Percentiles rank a stretch among this genome's conserved stretches.
Evolutionary conservation across 192 early-diverging fungal genomes (phyloP).

Genomic region (Endogone sp.): DNA sequence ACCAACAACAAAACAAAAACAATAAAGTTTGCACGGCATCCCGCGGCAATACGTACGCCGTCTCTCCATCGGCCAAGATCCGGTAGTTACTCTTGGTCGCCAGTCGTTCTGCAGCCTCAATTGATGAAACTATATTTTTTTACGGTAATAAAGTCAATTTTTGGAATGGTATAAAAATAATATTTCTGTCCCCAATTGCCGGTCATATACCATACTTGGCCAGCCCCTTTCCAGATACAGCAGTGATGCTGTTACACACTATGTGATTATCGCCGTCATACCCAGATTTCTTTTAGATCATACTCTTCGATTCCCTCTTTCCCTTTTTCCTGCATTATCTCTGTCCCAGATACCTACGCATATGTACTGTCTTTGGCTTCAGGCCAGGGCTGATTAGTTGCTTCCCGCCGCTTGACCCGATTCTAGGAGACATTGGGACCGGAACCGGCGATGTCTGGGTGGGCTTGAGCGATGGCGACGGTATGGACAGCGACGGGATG

Average conservation of each 20-base stretch:
- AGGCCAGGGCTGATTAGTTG: slow-evolving; percentile 42
- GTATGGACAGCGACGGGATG: not conserved
- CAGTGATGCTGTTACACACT: too few relatives aligned
- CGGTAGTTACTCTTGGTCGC: slow-evolving; percentile 74
- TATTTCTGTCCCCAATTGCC: too few relatives aligned
- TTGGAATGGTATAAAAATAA: too few relatives aligned
- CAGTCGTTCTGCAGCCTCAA: slow-evolving; percentile 29
- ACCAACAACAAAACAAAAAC: too few relatives aligned
- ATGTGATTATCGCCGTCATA: too few relatives aligned
- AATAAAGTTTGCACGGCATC: too few relatives aligned
- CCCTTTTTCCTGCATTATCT: too few relatives aligned
- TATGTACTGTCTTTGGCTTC: slow-evolving; percentile 23
- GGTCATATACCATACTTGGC: too few relatives aligned
- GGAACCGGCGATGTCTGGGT: not conserved
- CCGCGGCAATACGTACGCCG: slow-evolving; percentile 55
- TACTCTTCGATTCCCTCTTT: not conserved
- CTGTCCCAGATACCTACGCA: slow-evolving; percentile 4
- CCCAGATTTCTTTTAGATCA: not conserved
- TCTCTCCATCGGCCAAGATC: slow-evolving; percentile 81
- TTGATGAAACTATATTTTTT: not conserved
- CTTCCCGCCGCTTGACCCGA: slow-evolving; percentile 19
- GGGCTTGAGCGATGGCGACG: slow-evolving; percentile 9
- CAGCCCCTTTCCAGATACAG: too few relatives aligned
- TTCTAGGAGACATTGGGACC: not conserved
- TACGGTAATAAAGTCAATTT: too few relatives aligned